A percentile compares a stretch with the other conserved stretches of the same genome.
Evolutionary conservation across 2,329 filamentous ascomycete species (phyloP).

Genomic region (Fusarium temperatum): DNA sequence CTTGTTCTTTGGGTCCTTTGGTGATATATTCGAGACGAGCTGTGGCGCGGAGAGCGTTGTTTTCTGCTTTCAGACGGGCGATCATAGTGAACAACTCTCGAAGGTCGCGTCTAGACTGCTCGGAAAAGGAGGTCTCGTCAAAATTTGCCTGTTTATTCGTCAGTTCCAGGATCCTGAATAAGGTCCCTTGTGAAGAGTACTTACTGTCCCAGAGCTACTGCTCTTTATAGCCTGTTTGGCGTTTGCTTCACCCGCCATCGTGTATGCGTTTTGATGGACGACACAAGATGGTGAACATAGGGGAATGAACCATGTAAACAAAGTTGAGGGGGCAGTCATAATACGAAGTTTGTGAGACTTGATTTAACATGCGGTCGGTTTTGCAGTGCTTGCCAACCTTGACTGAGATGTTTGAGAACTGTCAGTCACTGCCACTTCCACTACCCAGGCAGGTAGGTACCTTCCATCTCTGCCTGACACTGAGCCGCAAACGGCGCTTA

Average conservation of each 20-base stretch:
- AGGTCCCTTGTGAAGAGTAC: neutral
- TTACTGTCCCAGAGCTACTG: neutral
- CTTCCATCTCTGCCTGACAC: neutral
- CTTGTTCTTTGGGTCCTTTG: neutral
- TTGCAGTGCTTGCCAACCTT: no score
- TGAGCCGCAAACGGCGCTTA: neutral
- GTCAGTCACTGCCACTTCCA: neutral
- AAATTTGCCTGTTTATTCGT: neutral
- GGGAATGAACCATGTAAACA: neutral
- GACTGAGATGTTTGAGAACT: neutral
- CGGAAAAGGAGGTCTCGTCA: neutral
- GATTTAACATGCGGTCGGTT: fast-evolving
- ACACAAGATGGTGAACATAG: fast-evolving
- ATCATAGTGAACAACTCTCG: neutral
- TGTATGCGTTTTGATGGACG: neutral
- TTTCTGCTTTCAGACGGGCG: neutral
- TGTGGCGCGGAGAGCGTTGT: neutral
- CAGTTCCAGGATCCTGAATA: neutral
- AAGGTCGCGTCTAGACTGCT: neutral
- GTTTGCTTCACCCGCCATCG: neutral
- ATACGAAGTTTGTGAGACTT: fast-evolving
- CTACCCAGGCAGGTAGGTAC: no score
- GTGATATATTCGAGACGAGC: neutral
- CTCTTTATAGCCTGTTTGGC: fast-evolving
- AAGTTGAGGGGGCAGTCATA: fast-evolving